Percentiles rank a stretch among this genome's conserved stretches.
These are phyloP conservation scores for Aspergillus nidulans DNA, from an alignment of 495 filamentous ascomycete species.

Conservation along the genomic window DNA sequence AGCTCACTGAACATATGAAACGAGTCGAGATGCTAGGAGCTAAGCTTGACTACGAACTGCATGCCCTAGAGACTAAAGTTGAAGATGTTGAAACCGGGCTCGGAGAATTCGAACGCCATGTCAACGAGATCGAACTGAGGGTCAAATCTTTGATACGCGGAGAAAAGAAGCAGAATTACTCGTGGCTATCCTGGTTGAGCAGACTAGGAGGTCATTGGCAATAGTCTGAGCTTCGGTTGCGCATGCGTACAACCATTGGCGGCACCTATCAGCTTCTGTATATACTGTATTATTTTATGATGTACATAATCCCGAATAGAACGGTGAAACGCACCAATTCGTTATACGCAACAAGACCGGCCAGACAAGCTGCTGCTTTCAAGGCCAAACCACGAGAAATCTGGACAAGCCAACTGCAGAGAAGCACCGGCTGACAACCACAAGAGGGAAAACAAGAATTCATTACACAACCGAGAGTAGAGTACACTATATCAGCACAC, in stretches of 20 bases:
- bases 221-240: background rate
- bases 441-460: background rate
- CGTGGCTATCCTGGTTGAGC: conserved; percentile 46
- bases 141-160: conserved; percentile 63
- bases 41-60: conserved; percentile 92
- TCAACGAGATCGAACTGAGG: conserved; percentile 70
- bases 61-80: conserved; percentile 72
- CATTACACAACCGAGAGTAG: conserved; percentile 7
- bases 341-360: background rate
- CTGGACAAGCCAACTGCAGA: background rate
- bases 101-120: conserved; percentile 73
- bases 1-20: conserved; percentile 68
- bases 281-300: conserved; percentile 17
- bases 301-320: conserved; percentile 24
- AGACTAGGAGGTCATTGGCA: conserved; percentile 32
- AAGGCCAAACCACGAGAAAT: no score
- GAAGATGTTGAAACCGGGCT: conserved; percentile 85
- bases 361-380: background rate
- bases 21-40: conserved; percentile 79
- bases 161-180: conserved; percentile 59
- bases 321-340: background rate
- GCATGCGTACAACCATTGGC: background rate
- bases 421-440: background rate
- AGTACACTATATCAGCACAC: conserved; percentile 4
- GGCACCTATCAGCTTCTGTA: conserved; percentile 5